These are phyloP conservation scores for Zasmidium citrigriseum DNA, from an alignment of 2,329 filamentous ascomycete genomes.

Conservation along the genomic window DNA sequence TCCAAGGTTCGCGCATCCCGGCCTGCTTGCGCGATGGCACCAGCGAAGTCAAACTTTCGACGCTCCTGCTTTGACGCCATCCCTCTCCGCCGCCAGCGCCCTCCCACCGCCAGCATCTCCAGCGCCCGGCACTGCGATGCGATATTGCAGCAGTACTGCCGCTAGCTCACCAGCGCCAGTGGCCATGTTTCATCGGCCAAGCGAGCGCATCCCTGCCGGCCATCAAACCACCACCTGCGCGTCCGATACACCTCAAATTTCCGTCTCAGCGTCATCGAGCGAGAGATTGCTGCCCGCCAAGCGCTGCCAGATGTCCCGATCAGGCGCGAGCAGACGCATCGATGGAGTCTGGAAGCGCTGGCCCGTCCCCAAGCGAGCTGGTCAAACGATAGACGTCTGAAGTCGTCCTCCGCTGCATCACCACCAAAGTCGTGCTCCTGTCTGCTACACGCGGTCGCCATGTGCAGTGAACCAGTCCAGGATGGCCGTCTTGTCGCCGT, in stretches of 20 bases:
- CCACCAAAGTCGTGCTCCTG: constrained; percentile 7
- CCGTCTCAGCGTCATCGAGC: constrained; percentile 17
- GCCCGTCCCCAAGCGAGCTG: constrained; percentile 17
- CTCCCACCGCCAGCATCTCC: not conserved
- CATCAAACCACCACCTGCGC: constrained; percentile 20
- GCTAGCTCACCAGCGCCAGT: not conserved
- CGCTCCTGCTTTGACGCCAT: constrained; percentile 5
- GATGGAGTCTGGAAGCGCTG: constrained; percentile 3
- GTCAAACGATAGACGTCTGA: constrained; percentile 28
- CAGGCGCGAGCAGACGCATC: constrained; percentile 4
- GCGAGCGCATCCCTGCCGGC: constrained; percentile 20
- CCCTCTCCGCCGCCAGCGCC: not conserved
- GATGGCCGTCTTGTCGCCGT: no score
- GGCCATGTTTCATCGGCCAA: constrained; percentile 16
- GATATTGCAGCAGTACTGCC: not conserved
- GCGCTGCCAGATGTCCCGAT: constrained; percentile 3
- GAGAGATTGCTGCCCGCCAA: constrained; percentile 19
- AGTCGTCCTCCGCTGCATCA: constrained; percentile 18
- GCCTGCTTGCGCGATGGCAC: not conserved
- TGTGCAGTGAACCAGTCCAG: constrained; percentile 14
- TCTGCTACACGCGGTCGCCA: constrained; percentile 20
- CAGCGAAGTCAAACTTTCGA: not conserved
- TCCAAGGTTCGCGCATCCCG: not conserved
- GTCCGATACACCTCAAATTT: constrained; percentile 23
- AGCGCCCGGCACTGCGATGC: not conserved